Base-by-base conservation (phyloP, 1,284 basidiomycete species). In the Boletus austroedulis region DNA sequence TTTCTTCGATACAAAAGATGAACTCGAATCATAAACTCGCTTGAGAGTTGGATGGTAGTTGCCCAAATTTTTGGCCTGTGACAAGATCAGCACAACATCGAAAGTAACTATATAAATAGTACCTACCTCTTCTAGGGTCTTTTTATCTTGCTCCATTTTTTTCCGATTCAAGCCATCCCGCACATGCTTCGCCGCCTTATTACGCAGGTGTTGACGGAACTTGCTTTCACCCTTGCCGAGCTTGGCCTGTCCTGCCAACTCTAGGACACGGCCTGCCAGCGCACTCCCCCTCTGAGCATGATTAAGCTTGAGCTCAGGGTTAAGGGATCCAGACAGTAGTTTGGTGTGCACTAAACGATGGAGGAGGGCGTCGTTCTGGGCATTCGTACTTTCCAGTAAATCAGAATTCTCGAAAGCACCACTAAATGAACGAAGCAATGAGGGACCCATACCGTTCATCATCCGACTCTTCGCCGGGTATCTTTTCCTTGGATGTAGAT, bases 1-100 rank as follows among this genome's bases (percentile, higher is more conserved):
- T 64, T 81, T 86, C 58, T 75, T 77, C 34, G 70, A 63, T 15
- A 68, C 64, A 14, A 66, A 66, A 28, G 67, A 62, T 28, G 71
- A 62, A 5, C 72, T 70, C 1, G 77, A 70, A 36, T 82, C 82
- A 65, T 85, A 90, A 6, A 87, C 61, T 60, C 80, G 82, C 68
- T 91, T 92, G 55, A 92, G 75, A 11, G 79, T 77, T 36, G 87
- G 89, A 64, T 92, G 89, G 67, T 91, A 92, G 68, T 90, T 92
- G 19, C 90, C 90, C 57, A 89, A 65, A 60, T 88, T 81, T 73
- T 92, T 92, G 4, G 89, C 89, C 90, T 86, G 48, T 29, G 29
- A 55, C 44, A 43, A 56, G 44, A 58, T 65, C 40, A 63, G 51
- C 17, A 50, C 44, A 48, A 32, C 5, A 17, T 47, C 8, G n/a